Evolutionary conservation across 2,329 filamentous ascomycete genomes (phyloP), one percentile per base, ranked within the genome.

Genomic region (Nothophoma quercina): DNA sequence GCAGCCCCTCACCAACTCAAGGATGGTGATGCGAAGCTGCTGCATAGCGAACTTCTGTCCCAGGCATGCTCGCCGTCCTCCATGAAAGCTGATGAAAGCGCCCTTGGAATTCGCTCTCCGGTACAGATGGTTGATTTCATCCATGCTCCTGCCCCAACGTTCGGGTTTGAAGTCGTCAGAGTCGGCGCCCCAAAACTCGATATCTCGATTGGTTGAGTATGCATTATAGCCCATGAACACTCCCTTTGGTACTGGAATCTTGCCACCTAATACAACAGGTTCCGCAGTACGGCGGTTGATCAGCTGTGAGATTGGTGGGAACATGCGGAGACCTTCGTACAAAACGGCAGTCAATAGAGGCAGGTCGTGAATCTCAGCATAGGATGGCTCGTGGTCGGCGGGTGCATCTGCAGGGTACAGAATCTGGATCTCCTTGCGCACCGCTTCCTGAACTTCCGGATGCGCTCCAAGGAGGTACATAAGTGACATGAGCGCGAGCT

Each of bases 271-370:
- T 1, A 36, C 54, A 10, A 70, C 65, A 0, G 73, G 61, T 2
- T 59, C 55, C 0, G 73, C 74, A 4, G 73, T 72, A 21, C 62
- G 44, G 5, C 79, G 74, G 46, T 82, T 82, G 57, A 82, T 77
- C 33, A 83, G 69, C 51, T 82, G 79, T 0, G 72, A 76, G 42
- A 83, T 76, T 7, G 80, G 79, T 0, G 80, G 80, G 49, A 78
- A 80, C 36, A 83, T 70, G 2, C 80, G 77, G 10, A 82, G 71
- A 18, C 71, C 66, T 44, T 83, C 80, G 55, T 78, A 77, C 16
- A 82, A 67, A 19, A 78, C 71, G 0, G 79, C 67, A 1, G 75
- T 78, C 5, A 82, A 67, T 25, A 74, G 72, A 0, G 79, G 78
- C 22, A 80, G 66, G 26, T 70, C 65, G 33, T 74, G 68, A 19